Percentiles rank a stretch among this genome's conserved stretches.
Evolutionary conservation across 2,329 filamentous ascomycete species (phyloP).

Genomic region (Thelonectria olida): DNA sequence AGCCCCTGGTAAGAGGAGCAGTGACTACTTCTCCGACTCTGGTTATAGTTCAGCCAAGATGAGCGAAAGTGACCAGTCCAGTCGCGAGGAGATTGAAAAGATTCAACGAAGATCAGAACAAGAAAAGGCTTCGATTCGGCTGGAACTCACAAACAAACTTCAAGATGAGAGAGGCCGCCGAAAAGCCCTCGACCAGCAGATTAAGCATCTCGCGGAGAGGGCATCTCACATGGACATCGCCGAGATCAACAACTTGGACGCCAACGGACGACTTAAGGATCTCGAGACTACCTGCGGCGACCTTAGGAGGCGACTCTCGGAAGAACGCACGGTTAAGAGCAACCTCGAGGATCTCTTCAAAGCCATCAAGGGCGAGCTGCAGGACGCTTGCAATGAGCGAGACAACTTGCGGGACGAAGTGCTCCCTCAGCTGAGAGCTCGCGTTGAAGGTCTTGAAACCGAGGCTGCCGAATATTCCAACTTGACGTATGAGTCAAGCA

Average conservation of each 20-base stretch:
- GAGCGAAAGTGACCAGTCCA: constrained; percentile 68
- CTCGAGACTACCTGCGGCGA: constrained; percentile 85
- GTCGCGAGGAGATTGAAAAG: constrained; percentile 79
- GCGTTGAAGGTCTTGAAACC: constrained; percentile 80
- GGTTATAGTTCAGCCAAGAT: constrained; percentile 86
- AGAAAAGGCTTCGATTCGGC: constrained; percentile 85
- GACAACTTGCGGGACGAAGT: constrained; percentile 92
- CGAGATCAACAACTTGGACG: constrained; percentile 65
- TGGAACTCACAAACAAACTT: constrained; percentile 85
- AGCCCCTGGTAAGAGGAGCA: constrained; percentile 76
- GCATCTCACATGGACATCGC: constrained; percentile 70
- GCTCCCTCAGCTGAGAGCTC: constrained; percentile 79
- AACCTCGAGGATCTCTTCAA: constrained; percentile 93
- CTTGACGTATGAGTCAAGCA: constrained; percentile 80
- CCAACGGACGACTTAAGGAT: constrained; percentile 73
- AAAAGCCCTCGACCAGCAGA: constrained; percentile 81
- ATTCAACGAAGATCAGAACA: constrained; percentile 87
- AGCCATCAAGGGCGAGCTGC: constrained; percentile 83
- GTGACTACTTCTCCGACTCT: constrained; percentile 98
- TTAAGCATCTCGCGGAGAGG: constrained; percentile 82
- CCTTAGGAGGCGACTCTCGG: constrained; percentile 79
- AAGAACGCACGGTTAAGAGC: constrained; percentile 87
- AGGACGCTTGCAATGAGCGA: constrained; percentile 84
- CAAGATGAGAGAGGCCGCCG: constrained; percentile 85
- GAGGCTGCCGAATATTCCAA: constrained; percentile 78